Evolutionary conservation across 768 basidiomycete species (phyloP), one percentile per base, ranked within the genome.

Genomic region (Podaxis sp.): DNA sequence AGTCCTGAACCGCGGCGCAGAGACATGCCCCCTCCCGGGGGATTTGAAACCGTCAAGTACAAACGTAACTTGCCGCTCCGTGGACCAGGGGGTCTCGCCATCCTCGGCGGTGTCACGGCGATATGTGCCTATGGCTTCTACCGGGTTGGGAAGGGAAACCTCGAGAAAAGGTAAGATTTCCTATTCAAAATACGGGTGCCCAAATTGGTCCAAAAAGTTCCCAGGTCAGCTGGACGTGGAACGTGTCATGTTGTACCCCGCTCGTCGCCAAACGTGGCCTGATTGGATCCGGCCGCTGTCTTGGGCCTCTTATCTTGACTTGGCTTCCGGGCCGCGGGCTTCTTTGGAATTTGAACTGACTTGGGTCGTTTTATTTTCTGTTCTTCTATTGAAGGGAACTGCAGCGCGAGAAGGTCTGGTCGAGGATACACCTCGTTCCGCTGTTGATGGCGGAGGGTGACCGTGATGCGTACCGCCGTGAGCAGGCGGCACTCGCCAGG

Each of bases 1-100:
- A 24, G 44, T 38, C 44, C 53, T 60, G 44, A 66, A 64, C 13
- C 12, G 54, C 33, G n/a, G 41, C 64, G 63, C 77, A 97, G 96
- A 77, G 96, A 99, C 72, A 90, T 99, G 87, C 96, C 96, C 69
- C 96, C 96, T 46, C 68, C 87, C 50, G 95, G 95, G 65, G 96
- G 96, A 2, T 99, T 96, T 77, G 95, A 93, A 72, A 78, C 89
- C 30, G 78, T 99, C 78, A 89, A 89, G 76, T 99, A 98, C 85
- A 96, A 95, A 76, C 91, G 96, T 68, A 96, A 96, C 76, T 85
- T 99, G 52, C 95, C 96, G 51, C 80, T 93, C 73, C 86, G 91
- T 63, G 93, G 93, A 2, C 94, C 93, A 58, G 86, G 93, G 37
- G 95, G 93, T 24, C 80, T 89, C 60, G 89, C 84, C 66, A 87